phyloP scores from a whole-genome alignment of 1,284 basidiomycete species.

The Moesziomyces aphidis region DNA sequence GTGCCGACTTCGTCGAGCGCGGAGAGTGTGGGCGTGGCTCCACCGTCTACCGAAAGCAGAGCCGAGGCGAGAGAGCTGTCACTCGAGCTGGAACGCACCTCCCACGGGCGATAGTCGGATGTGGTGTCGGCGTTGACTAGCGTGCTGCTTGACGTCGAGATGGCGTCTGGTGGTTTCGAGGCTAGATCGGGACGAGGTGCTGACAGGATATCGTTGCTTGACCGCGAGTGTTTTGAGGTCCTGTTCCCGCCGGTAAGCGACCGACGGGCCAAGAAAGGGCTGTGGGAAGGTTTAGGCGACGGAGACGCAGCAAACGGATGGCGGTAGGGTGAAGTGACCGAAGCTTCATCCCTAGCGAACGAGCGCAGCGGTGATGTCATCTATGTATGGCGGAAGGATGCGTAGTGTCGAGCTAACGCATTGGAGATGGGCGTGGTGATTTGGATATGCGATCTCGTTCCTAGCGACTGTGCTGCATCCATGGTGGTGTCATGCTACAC shows the following conservation, averaged over 20 bases:
- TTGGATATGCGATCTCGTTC: background rate
- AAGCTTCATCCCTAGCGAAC: constrained; percentile 30
- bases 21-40: constrained; percentile 15
- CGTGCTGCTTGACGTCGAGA: constrained; percentile 49
- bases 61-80: constrained; percentile 25
- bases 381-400: background rate
- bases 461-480: constrained; percentile 3
- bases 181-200: no score
- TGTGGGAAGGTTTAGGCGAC: constrained; percentile 20
- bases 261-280: constrained; percentile 24
- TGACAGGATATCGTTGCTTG: background rate
- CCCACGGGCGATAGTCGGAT: constrained; percentile 37
- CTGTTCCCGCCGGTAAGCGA: background rate
- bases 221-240: background rate
- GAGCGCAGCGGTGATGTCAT: constrained; percentile 32
- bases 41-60: constrained; percentile 1
- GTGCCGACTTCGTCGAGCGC: constrained; percentile 30
- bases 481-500: constrained; percentile 8
- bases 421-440: background rate
- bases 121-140: constrained; percentile 44
- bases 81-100: constrained; percentile 29
- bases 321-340: constrained; percentile 21
- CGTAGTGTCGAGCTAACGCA: background rate
- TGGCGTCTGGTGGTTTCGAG: constrained; percentile 30
- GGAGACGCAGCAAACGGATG: constrained; percentile 35